Conservation (phyloP, 257 asterid genomes). For the Schizonepeta tenuifolia region DNA sequence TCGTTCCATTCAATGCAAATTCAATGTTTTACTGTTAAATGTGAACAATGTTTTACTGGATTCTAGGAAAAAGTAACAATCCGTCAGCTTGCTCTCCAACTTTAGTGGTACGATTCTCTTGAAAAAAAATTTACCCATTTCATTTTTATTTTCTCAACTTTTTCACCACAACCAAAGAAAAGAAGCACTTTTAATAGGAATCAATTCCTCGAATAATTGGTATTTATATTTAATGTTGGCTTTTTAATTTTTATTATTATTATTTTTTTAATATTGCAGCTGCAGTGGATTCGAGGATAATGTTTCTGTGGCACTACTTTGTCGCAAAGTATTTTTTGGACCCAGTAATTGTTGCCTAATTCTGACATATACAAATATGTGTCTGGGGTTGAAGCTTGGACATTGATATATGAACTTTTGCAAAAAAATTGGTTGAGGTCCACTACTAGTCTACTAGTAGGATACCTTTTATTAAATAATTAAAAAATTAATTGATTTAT, state of each 20-base stretch:
- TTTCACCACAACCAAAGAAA: slow-evolving; percentile 41
- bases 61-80: slow-evolving; percentile 40
- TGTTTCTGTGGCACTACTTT: slow-evolving; percentile 25
- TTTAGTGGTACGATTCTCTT: slow-evolving; percentile 37
- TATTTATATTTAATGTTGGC: slow-evolving; percentile 26
- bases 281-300: slow-evolving; percentile 26
- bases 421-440: too few species aligned
- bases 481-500: too few species aligned
- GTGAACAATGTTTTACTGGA: slow-evolving; percentile 8
- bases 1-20: slow-evolving; percentile 21
- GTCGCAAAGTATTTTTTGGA: background rate
- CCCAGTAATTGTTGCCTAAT: background rate
- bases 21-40: background rate
- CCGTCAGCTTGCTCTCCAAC: slow-evolving; percentile 44
- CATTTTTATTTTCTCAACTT: slow-evolving; percentile 11
- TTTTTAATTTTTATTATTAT: too few species aligned
- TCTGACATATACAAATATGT: background rate
- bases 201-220: slow-evolving; percentile 36
- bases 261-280: too few species aligned
- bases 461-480: too few species aligned
- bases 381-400: background rate
- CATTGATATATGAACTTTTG: background rate
- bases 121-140: background rate
- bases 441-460: too few species aligned
- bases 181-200: slow-evolving; percentile 31